Conservation (phyloP, 495 filamentous ascomycete species). For the Daldinia vernicosa region DNA sequence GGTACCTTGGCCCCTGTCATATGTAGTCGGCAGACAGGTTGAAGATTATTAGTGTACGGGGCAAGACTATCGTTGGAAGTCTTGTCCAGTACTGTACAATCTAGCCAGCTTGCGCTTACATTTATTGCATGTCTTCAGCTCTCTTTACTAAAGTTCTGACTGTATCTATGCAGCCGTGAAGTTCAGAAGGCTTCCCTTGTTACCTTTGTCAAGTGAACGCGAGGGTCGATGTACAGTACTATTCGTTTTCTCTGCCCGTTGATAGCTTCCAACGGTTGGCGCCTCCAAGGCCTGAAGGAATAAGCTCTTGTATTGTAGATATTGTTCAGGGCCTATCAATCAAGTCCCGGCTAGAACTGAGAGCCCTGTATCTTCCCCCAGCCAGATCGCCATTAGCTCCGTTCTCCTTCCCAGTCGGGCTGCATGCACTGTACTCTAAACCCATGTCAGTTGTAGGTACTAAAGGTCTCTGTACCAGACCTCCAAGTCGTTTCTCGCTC, state of each 20-base stretch:
- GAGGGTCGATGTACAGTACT: conserved; percentile 9
- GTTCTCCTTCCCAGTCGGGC: conserved; percentile 64
- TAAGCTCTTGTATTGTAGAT: conserved; percentile 38
- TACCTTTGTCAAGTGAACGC: conserved; percentile 6
- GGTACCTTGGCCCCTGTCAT: conserved; percentile 28
- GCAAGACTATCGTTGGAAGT: conserved; percentile 6
- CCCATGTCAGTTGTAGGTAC: conserved; percentile 53
- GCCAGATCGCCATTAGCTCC: conserved; percentile 59
- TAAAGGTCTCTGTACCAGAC: conserved; percentile 52
- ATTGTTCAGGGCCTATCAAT: conserved; percentile 42
- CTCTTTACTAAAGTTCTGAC: conserved; percentile 34
- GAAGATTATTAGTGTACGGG: conserved; percentile 44
- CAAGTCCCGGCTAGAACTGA: conserved; percentile 47
- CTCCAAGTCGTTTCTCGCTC: conserved; percentile 50
- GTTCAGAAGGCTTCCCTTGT: conserved; percentile 2
- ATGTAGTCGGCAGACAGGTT: conserved; percentile 39
- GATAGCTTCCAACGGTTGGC: conserved; percentile 22
- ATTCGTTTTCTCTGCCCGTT: conserved; percentile 9
- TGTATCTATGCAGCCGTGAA: conserved; percentile 16
- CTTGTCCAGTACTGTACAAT: conserved; percentile 30
- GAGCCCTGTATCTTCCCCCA: conserved; percentile 48
- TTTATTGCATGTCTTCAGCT: conserved; percentile 26
- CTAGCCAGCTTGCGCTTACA: conserved; percentile 31
- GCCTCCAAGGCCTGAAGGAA: conserved; percentile 21
- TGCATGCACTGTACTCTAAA: conserved; percentile 57